phyloP scores from a whole-genome alignment of 305 asterid genomes.

The Ajuga reptans region DNA sequence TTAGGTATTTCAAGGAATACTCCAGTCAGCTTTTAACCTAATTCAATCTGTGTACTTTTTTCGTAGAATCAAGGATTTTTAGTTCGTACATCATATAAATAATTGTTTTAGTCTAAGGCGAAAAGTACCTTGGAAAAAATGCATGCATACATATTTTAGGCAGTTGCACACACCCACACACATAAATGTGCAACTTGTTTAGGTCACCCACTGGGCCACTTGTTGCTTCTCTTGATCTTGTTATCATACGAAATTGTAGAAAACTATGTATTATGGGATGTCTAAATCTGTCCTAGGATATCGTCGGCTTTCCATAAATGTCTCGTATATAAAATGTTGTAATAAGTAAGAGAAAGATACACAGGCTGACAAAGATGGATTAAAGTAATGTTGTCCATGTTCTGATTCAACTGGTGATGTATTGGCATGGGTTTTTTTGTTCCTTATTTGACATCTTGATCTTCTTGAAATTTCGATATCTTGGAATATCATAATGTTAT shows the following conservation, averaged over 20 bases:
- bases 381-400: constrained; percentile 21
- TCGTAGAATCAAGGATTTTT: constrained; percentile 1
- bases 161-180: not conserved
- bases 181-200: constrained; percentile 19
- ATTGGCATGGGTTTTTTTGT: constrained; percentile 28
- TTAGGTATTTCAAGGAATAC: not conserved
- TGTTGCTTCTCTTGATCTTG: constrained; percentile 17
- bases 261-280: constrained; percentile 20
- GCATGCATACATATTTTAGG: constrained; percentile 10
- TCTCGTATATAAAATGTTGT: constrained; percentile 1
- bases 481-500: not conserved
- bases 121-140: not conserved
- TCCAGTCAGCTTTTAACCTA: not conserved
- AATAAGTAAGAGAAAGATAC: not conserved
- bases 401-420: constrained; percentile 25
- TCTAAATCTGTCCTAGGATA: constrained; percentile 24
- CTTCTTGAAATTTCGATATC: constrained; percentile 34
- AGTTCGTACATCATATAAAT: not conserved
- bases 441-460: constrained; percentile 31
- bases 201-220: constrained; percentile 26
- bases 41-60: not conserved
- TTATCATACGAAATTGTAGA: not conserved
- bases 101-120: not conserved
- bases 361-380: not conserved
- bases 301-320: constrained; percentile 13